Conservation (phyloP, 768 basidiomycete species). For the Amanita rimosa region DNA sequence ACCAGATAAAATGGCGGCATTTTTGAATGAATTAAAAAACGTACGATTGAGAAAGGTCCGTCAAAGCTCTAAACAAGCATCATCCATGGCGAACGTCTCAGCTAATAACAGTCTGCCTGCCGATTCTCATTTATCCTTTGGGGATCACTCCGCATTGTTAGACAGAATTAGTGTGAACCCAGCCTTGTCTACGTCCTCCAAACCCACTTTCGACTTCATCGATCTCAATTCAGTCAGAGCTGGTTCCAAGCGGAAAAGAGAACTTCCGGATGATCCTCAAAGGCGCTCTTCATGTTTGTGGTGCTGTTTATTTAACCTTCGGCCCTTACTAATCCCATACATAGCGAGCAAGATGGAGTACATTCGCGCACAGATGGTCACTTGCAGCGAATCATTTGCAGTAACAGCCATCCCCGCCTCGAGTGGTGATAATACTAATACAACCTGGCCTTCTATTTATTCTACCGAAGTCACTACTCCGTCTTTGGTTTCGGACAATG, state of each 20-base stretch:
- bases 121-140: not conserved
- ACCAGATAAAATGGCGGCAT: constrained; percentile 76
- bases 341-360: not conserved
- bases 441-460: constrained; percentile 16
- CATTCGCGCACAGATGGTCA: not conserved
- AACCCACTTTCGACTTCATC: not conserved
- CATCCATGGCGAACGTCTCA: not conserved
- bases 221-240: constrained; percentile 1
- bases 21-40: constrained; percentile 71
- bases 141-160: not conserved
- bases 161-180: not conserved
- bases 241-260: constrained; percentile 21
- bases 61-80: constrained; percentile 6
- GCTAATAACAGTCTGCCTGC: not conserved
- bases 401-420: not conserved
- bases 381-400: not conserved
- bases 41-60: constrained; percentile 52
- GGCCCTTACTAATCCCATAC: not conserved
- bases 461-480: constrained; percentile 41
- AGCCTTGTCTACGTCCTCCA: not conserved
- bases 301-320: not conserved
- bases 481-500: constrained; percentile 68
- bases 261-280: constrained; percentile 5
- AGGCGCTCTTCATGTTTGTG: constrained; percentile 10
- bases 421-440: constrained; percentile 1